Percentiles rank a stretch among this genome's conserved stretches.
phyloP scores from a whole-genome alignment of 208 protist genomes.

The Naegleria fowleri region DNA sequence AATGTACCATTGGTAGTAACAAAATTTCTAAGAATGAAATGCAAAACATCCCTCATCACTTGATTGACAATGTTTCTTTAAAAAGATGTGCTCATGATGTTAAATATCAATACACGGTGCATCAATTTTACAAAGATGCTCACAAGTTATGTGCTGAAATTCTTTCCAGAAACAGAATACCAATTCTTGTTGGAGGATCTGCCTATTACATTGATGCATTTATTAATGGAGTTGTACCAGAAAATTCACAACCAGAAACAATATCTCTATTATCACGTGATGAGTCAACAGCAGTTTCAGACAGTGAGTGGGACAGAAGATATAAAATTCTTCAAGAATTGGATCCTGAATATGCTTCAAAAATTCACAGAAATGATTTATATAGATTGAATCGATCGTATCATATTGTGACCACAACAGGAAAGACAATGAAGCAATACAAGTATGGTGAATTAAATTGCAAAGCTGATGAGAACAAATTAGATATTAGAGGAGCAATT shows the following conservation, averaged over 20 bases:
- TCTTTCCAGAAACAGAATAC: neutral
- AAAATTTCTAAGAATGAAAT: neutral
- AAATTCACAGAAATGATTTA: neutral
- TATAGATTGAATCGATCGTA: neutral
- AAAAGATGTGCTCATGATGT: neutral
- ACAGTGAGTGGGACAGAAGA: neutral
- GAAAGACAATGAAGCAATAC: neutral
- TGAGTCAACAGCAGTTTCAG: neutral
- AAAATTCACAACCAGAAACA: neutral
- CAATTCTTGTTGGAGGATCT: neutral
- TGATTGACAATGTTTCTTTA: neutral
- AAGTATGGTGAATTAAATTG: neutral
- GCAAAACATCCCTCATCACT: neutral
- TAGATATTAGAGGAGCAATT: neutral
- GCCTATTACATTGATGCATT: neutral
- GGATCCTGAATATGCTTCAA: neutral
- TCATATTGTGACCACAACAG: neutral
- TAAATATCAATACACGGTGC: neutral
- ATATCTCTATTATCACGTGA: neutral
- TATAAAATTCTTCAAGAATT: neutral
- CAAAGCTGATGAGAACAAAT: neutral
- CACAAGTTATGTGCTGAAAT: neutral
- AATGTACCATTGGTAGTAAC: slow-evolving; percentile 8
- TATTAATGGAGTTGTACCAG: neutral
- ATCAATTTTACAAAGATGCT: neutral